Conservation (phyloP, 2,329 filamentous ascomycete species). For the Endothia cerciana region DNA sequence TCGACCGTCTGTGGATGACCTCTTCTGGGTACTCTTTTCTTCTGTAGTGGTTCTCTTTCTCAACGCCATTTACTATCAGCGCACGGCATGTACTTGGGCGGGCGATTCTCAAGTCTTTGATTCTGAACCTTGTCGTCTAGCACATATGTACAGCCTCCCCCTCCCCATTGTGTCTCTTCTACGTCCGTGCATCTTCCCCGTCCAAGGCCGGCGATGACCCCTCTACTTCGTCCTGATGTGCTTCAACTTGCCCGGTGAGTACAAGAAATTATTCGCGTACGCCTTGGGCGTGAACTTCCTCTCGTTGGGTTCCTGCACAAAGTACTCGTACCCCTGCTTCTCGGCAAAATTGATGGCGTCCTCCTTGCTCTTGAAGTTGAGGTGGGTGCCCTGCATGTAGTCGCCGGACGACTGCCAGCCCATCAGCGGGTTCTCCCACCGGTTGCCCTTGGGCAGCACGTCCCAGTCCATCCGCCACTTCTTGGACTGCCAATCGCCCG, state of each 20-base stretch:
- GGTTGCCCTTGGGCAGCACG: conserved; percentile 84
- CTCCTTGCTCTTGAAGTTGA: conserved; percentile 91
- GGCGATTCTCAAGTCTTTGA: neutral
- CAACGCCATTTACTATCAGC: neutral
- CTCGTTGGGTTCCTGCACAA: conserved; percentile 94
- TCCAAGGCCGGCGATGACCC: neutral
- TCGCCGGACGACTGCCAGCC: conserved; percentile 98
- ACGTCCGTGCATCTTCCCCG: neutral
- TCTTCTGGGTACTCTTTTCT: neutral
- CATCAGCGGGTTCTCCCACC: conserved; percentile 98
- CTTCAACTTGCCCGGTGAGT: conserved; percentile 85
- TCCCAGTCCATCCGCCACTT: conserved; percentile 99
- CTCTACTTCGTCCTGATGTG: conserved; percentile 77
- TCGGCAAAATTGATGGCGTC: conserved; percentile 94
- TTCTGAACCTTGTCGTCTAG: conserved; percentile 2
- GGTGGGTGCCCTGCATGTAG: conserved; percentile 89
- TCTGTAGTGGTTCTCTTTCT: neutral
- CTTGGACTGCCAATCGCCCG: conserved; percentile 80
- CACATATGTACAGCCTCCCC: conserved; percentile 25
- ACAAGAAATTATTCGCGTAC: conserved; percentile 95
- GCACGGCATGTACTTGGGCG: neutral
- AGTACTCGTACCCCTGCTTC: conserved; percentile 99
- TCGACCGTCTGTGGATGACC: neutral
- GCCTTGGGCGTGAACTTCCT: conserved; percentile 87
- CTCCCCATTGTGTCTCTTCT: neutral